phyloP scores from a whole-genome alignment of 805 yeast species.

The Candida germanica region DNA sequence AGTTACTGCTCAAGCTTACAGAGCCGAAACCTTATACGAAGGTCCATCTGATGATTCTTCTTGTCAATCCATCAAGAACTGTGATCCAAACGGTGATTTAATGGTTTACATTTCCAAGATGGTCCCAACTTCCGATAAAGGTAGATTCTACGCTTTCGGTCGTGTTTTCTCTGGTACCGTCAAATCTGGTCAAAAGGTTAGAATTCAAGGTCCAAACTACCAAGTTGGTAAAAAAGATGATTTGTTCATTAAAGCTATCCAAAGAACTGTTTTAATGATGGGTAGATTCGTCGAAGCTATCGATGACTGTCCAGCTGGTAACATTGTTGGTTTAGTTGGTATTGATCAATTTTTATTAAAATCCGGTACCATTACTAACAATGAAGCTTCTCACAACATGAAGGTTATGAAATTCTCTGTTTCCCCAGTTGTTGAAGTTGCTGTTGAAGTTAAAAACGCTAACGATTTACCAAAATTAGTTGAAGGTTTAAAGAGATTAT shows the following conservation, averaged over 20 bases:
- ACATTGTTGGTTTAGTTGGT: conserved; percentile 99
- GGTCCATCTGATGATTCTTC: conserved; percentile 95
- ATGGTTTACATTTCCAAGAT: conserved; percentile 99
- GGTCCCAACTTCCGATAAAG: conserved; percentile 99
- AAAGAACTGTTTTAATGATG: conserved; percentile 99
- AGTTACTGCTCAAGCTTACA: conserved; percentile 97
- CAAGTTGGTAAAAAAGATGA: conserved; percentile 98
- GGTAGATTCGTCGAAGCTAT: conserved; percentile 97
- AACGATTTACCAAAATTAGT: conserved; percentile 98
- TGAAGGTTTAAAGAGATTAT: conserved; percentile 99
- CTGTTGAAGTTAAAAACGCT: conserved; percentile 99
- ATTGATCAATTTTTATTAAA: conserved; percentile 98
- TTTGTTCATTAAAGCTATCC: conserved; percentile 93
- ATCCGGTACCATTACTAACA: conserved; percentile 98
- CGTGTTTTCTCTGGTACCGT: conserved; percentile 99
- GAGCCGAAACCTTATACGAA: conserved; percentile 98
- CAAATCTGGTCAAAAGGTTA: conserved; percentile 96
- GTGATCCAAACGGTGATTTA: conserved; percentile 97
- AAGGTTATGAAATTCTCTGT: conserved; percentile 99
- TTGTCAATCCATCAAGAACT: conserved; percentile 90
- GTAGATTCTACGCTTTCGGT: conserved; percentile 99
- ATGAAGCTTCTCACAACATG: conserved; percentile 97
- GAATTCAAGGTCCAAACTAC: conserved; percentile 99
- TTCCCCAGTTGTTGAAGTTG: conserved; percentile 99
- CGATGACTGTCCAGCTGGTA: conserved; percentile 99